A percentile compares a stretch with the other conserved stretches of the same genome.
These are phyloP conservation scores for Epichloe gansuensis DNA, from an alignment of 2,329 filamentous ascomycete species.

Conservation along the genomic window DNA sequence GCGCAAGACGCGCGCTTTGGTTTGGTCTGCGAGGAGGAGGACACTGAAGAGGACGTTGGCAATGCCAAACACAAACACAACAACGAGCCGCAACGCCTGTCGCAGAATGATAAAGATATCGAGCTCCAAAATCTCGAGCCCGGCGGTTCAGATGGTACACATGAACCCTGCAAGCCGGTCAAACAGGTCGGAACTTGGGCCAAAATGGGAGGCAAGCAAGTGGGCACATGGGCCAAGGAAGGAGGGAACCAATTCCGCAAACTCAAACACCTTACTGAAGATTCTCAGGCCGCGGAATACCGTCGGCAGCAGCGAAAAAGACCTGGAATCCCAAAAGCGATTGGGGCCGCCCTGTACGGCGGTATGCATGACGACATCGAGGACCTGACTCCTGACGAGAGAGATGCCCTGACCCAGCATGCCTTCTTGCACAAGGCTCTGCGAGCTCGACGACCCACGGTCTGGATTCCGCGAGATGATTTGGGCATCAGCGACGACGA, in stretches of 20 bases:
- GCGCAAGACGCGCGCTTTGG: slow-evolving; percentile 62
- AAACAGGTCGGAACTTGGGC: slow-evolving; percentile 37
- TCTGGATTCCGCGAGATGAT: slow-evolving; percentile 91
- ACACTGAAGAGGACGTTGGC: slow-evolving; percentile 29
- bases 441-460: slow-evolving; percentile 68
- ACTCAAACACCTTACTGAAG: slow-evolving; percentile 23
- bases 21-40: slow-evolving; percentile 37
- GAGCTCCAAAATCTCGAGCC: slow-evolving; percentile 28
- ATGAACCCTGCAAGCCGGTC: slow-evolving; percentile 31
- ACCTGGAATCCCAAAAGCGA: slow-evolving; percentile 60
- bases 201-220: slow-evolving; percentile 17
- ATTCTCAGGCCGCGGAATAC: slow-evolving; percentile 33
- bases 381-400: slow-evolving; percentile 80
- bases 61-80: slow-evolving; percentile 19
- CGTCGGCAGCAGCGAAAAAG: slow-evolving; percentile 38
- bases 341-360: slow-evolving; percentile 73
- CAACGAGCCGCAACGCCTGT: slow-evolving; percentile 16
- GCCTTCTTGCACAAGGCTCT: slow-evolving; percentile 88
- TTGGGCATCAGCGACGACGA: slow-evolving; percentile 88
- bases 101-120: slow-evolving; percentile 26
- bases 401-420: slow-evolving; percentile 72
- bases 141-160: slow-evolving; percentile 6
- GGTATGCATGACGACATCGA: slow-evolving; percentile 88
- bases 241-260: slow-evolving; percentile 37
- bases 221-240: slow-evolving; percentile 24